Conservation (phyloP, 2,329 filamentous ascomycete species). For the Fusarium sp. region DNA sequence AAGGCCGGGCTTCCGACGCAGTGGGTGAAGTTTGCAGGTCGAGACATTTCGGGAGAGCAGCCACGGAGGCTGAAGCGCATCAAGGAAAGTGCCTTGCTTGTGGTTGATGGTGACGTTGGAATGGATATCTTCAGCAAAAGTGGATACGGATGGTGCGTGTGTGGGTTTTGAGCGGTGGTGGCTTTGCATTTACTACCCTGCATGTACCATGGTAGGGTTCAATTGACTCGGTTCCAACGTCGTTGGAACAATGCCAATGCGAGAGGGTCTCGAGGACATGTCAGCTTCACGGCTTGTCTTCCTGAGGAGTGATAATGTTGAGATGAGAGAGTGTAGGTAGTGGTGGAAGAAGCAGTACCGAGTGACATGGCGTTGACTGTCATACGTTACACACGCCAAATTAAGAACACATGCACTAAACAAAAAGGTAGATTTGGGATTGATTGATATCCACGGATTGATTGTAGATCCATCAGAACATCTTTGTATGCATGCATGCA, state of each 20-base stretch:
- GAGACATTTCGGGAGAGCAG: conserved; percentile 43
- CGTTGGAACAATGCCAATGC: not conserved
- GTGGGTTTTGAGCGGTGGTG: conserved; percentile 9
- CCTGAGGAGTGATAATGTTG: not conserved
- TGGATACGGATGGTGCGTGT: conserved; percentile 25
- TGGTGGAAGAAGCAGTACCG: not conserved
- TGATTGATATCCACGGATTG: not conserved
- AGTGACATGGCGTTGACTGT: not conserved
- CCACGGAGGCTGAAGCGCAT: not conserved
- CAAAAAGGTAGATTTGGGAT: not conserved
- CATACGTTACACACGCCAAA: not conserved
- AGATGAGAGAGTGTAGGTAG: not conserved
- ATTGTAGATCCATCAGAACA: not conserved
- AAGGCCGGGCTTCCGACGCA: conserved; percentile 61
- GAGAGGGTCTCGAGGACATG: not conserved
- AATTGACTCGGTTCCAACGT: not conserved
- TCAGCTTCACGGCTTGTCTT: not conserved
- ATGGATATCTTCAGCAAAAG: conserved; percentile 24
- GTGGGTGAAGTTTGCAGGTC: conserved; percentile 46
- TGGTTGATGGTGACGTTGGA: conserved; percentile 32
- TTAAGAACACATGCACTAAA: not conserved
- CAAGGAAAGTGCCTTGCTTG: conserved; percentile 13
- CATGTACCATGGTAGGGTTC: not conserved
- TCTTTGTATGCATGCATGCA: not conserved
- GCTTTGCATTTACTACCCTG: conserved; percentile 15